phyloP scores from a whole-genome alignment of 2,329 filamentous ascomycete species.

The Nectriaceae sp. region DNA sequence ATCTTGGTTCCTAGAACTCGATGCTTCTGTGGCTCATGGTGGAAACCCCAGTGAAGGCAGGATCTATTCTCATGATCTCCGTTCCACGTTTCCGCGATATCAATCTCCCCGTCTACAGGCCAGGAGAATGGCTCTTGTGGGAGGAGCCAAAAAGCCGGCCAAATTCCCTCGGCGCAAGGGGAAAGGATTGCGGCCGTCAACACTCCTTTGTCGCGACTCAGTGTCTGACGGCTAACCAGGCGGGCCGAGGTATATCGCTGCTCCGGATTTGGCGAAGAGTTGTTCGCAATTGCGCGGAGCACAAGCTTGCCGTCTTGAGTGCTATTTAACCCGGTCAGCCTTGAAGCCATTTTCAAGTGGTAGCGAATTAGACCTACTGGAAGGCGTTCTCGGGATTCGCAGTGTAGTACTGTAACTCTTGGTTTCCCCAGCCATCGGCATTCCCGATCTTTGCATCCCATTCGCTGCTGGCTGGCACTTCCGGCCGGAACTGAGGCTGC shows the following conservation, averaged over 20 bases:
- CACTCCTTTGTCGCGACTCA: conserved; percentile 52
- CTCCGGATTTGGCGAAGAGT: conserved; percentile 33
- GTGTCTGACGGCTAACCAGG: conserved; percentile 53
- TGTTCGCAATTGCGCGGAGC: conserved; percentile 50
- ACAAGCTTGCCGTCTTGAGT: conserved; percentile 53
- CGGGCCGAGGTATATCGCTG: conserved; percentile 56
- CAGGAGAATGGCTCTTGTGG: conserved; percentile 59
- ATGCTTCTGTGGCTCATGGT: conserved; percentile 58
- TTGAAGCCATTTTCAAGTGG: background rate
- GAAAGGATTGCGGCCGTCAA: conserved; percentile 52
- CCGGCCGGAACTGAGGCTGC: conserved; percentile 51
- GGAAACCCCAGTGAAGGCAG: conserved; percentile 61
- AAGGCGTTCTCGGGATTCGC: conserved; percentile 52
- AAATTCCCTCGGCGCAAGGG: conserved; percentile 57
- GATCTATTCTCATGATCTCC: conserved; percentile 55
- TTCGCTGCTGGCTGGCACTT: conserved; percentile 47
- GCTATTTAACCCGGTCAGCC: conserved; percentile 20
- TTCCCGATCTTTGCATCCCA: conserved; percentile 57
- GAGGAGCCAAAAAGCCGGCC: conserved; percentile 64
- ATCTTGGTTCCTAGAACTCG: conserved; percentile 54
- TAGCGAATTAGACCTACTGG: conserved; percentile 34
- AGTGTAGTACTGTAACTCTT: conserved; percentile 61
- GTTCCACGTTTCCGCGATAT: conserved; percentile 65
- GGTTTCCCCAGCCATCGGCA: conserved; percentile 63
- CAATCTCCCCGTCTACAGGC: conserved; percentile 61